These are phyloP conservation scores for Prunella vulgaris DNA, from an alignment of 257 asterid species.

Conservation along the genomic window DNA sequence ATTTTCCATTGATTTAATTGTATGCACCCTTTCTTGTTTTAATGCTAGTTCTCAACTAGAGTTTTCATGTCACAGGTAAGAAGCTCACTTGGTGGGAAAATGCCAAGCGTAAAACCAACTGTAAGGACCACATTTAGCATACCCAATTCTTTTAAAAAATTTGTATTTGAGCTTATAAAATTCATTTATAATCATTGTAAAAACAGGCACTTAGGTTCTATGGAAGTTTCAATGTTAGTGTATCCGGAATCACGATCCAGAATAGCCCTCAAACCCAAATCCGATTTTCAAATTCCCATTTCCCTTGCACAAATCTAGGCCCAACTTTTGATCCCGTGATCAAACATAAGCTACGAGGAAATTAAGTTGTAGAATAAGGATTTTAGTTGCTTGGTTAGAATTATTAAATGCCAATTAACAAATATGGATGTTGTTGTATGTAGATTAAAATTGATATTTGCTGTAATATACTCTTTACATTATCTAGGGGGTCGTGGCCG, in stretches of 20 bases:
- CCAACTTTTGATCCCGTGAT: no score
- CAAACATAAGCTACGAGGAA: no score
- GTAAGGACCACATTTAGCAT: slow-evolving; percentile 41
- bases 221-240: slow-evolving; percentile 82
- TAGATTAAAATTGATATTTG: slow-evolving; percentile 5
- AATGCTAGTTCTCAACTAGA: slow-evolving; percentile 11
- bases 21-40: no score
- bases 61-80: slow-evolving; percentile 36
- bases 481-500: slow-evolving; percentile 29
- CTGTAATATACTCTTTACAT: not conserved
- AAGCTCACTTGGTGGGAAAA: slow-evolving; percentile 53
- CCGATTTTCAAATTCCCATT: no score
- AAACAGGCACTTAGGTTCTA: slow-evolving; percentile 85
- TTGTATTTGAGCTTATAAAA: not conserved
- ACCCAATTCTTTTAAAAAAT: not conserved
- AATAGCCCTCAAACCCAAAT: slow-evolving; percentile 83
- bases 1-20: not conserved
- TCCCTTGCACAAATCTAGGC: no score
- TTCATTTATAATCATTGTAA: not conserved
- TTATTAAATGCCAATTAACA: not conserved
- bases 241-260: slow-evolving; percentile 76
- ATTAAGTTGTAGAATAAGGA: no score
- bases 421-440: not conserved
- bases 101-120: slow-evolving; percentile 89
- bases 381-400: slow-evolving; percentile 1